phyloP scores from a whole-genome alignment of 2,329 filamentous ascomycete species.

The Lecanicillium sp. region DNA sequence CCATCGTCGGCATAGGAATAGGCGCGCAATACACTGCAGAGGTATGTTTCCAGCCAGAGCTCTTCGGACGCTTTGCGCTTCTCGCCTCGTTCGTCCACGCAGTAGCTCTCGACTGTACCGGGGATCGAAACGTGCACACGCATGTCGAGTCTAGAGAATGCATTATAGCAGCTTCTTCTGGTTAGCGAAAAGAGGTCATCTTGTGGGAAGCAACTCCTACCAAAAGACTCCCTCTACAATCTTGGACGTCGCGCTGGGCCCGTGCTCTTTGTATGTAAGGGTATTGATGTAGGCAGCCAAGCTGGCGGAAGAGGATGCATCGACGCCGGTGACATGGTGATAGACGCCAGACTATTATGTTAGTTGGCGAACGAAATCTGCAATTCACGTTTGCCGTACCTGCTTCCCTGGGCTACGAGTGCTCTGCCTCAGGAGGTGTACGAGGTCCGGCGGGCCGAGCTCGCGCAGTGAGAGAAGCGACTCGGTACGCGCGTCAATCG shows the following conservation, averaged over 20 bases:
- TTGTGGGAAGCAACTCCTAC: slow-evolving; percentile 39
- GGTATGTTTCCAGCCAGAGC: slow-evolving; percentile 94
- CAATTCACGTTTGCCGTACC: slow-evolving; percentile 27
- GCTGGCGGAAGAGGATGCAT: slow-evolving; percentile 95
- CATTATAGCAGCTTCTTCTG: slow-evolving; percentile 78
- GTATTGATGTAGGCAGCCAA: slow-evolving; percentile 98
- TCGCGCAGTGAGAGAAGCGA: slow-evolving; percentile 80
- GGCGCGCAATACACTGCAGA: slow-evolving; percentile 88
- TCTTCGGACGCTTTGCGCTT: slow-evolving; percentile 90
- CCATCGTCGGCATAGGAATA: slow-evolving; percentile 97
- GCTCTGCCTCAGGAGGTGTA: slow-evolving; percentile 80
- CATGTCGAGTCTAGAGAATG: slow-evolving; percentile 96
- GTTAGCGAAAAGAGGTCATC: slow-evolving; percentile 26
- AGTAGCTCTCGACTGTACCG: slow-evolving; percentile 93
- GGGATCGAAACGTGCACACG: slow-evolving; percentile 96
- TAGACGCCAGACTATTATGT: slow-evolving; percentile 73
- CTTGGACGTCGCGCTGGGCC: slow-evolving; percentile 66
- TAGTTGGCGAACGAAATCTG: background rate
- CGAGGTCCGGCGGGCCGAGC: slow-evolving; percentile 89
- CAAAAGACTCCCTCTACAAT: slow-evolving; percentile 94
- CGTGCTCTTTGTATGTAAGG: slow-evolving; percentile 80
- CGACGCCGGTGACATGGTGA: slow-evolving; percentile 94
- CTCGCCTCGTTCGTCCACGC: slow-evolving; percentile 92
- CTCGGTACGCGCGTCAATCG: slow-evolving; percentile 88
- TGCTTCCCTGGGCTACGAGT: slow-evolving; percentile 52